A percentile compares a stretch with the other conserved stretches of the same genome.
These are phyloP conservation scores for Daldinia decipiens DNA, from an alignment of 495 filamentous ascomycete species.

Conservation along the genomic window DNA sequence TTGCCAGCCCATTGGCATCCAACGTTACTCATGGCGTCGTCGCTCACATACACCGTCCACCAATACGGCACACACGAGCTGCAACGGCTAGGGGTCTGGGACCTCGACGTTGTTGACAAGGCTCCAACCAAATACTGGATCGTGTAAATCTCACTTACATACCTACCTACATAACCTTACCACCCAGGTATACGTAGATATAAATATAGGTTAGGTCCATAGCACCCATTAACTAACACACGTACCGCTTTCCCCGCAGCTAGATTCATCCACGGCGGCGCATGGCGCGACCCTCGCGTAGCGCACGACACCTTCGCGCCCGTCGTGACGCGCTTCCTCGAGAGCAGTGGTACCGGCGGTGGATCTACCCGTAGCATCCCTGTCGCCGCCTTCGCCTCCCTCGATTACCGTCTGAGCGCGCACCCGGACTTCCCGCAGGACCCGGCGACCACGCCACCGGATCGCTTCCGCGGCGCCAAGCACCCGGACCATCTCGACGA, in stretches of 20 bases:
- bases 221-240: constrained; percentile 15
- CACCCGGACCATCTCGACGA: constrained; percentile 84
- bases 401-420: constrained; percentile 84
- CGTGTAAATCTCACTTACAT: constrained; percentile 36
- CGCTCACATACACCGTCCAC: constrained; percentile 40
- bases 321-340: constrained; percentile 58
- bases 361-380: constrained; percentile 22
- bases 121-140: constrained; percentile 45
- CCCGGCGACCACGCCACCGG: constrained; percentile 43
- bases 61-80: constrained; percentile 45
- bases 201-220: too few species aligned
- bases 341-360: constrained; percentile 19
- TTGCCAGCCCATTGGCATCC: background rate
- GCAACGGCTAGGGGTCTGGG: constrained; percentile 48
- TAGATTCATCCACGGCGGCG: constrained; percentile 84
- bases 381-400: constrained; percentile 73
- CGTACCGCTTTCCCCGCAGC: constrained; percentile 47
- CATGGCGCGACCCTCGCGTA: constrained; percentile 81
- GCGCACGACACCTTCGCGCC: constrained; percentile 62
- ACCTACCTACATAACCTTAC: too few species aligned
- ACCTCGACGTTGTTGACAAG: constrained; percentile 38
- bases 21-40: constrained; percentile 36
- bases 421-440: constrained; percentile 70
- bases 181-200: too few species aligned
- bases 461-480: constrained; percentile 57